These are phyloP conservation scores for Piromyces finnis DNA, from an alignment of 192 early-diverging fungal species.

Conservation along the genomic window DNA sequence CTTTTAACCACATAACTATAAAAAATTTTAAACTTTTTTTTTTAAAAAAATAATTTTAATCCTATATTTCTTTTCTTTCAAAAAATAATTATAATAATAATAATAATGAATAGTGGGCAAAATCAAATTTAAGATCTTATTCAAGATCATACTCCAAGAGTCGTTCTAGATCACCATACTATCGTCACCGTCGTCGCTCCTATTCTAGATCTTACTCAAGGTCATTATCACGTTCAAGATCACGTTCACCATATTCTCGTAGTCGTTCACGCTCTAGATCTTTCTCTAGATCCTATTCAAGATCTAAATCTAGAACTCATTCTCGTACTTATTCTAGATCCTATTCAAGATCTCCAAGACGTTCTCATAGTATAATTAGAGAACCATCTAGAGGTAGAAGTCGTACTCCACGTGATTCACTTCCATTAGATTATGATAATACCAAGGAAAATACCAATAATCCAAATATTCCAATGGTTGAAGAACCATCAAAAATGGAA, in stretches of 20 bases:
- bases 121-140: neutral
- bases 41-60: no score
- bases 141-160: neutral
- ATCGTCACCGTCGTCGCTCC: neutral
- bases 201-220: neutral
- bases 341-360: neutral
- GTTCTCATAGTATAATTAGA: neutral
- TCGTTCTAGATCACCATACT: neutral
- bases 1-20: no score
- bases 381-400: neutral
- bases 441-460: neutral
- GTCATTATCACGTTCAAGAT: neutral
- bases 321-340: neutral
- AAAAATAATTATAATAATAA: no score
- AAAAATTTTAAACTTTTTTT: no score
- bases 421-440: neutral
- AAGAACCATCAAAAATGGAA: neutral
- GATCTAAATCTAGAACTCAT: neutral
- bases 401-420: neutral
- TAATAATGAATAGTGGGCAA: neutral
- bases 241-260: neutral
- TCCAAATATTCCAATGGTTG: neutral
- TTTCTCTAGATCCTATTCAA: neutral
- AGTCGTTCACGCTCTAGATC: neutral
- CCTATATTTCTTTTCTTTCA: no score